Base-by-base conservation (phyloP, 2,329 filamentous ascomycete genomes). In the Drechslerella dactyloides region DNA sequence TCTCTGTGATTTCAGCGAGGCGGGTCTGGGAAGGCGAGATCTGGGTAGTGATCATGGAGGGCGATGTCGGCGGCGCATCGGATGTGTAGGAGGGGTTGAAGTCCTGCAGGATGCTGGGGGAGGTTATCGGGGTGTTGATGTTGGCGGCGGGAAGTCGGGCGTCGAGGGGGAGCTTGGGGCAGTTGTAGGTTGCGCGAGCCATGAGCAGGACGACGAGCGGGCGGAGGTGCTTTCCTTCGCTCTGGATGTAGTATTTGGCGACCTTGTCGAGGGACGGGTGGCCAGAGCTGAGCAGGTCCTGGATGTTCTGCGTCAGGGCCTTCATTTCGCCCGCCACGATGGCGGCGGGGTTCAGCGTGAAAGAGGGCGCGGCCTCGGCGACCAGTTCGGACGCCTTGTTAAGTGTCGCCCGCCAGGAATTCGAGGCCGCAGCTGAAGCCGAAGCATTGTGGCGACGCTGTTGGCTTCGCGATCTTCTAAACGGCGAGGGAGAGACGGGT, bases 161-260 rank as follows among this genome's bases (percentile, higher is more conserved):
- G 75, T 75, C 27, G 44, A 15, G 78, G 81, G 83, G 77, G 76
- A 79, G 78, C 78, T 84, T 93, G 83, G 83, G 91, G 81, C 84
- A 90, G 84, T 91, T 82, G n/a, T 91, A 87, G 1, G 93, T 97
- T 3, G 94, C 94, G 78, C 93, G 87, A 73, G 93, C 93, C 93
- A 99, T 97, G 77, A 99, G 87, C 73, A 99, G 86, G 30, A 99
- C 93, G 73, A 99, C 89, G 80, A 97, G 86, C 30, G 94, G 94
- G 75, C 94, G 89, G 76, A 99, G 89, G 81, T 97, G 94, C 82
- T 99, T 99, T 74, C 94, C 94, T 83, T 97, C 92, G 69, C 90
- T 90, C 77, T 93, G 90, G 21, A 94, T 96, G 80, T 99, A 99
- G 83, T 99, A 99, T 81, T 99, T 99, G 58, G 94, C 92, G 27